A percentile compares a stretch with the other conserved stretches of the same genome.
phyloP scores from a whole-genome alignment of 1,139 yeast genomes.

The Saccharomycopsis crataegensis region DNA sequence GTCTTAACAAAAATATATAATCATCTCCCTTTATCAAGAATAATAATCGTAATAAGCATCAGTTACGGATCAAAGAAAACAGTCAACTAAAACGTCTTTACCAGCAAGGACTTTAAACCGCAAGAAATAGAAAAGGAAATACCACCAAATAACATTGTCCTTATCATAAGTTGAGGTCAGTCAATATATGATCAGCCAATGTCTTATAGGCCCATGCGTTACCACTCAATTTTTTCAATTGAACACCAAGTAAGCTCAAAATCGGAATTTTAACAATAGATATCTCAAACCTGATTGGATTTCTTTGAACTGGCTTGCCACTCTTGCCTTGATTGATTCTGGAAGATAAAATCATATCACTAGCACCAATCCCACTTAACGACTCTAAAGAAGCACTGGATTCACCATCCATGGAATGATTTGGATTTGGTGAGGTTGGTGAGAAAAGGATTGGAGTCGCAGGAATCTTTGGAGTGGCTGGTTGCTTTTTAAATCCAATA shows the following conservation, averaged over 20 bases:
- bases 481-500: conserved; percentile 40
- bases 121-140: too few species aligned
- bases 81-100: too few species aligned
- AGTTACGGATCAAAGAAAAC: too few species aligned
- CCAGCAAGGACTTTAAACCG: too few species aligned
- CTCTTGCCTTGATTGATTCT: conserved; percentile 43
- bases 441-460: conserved; percentile 21
- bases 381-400: conserved; percentile 62
- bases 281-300: conserved; percentile 82
- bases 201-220: conserved; percentile 95
- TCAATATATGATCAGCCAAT: conserved; percentile 80
- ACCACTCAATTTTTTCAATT: conserved; percentile 87
- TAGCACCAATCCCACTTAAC: conserved; percentile 49
- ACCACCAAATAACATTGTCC: too few species aligned
- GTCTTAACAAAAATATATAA: not conserved
- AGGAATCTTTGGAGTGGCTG: conserved; percentile 34
- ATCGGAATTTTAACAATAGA: conserved; percentile 90
- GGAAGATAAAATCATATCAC: conserved; percentile 60
- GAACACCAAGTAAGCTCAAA: conserved; percentile 87
- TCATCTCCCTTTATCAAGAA: not conserved
- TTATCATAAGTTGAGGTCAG: conserved; percentile 57
- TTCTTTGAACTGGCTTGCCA: conserved; percentile 24
- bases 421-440: conserved; percentile 24
- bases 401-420: conserved; percentile 28
- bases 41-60: too few species aligned